Evolutionary conservation across 2,329 filamentous ascomycete species (phyloP), one percentile per base, ranked within the genome.

Genomic region (Botrytis aclada): DNA sequence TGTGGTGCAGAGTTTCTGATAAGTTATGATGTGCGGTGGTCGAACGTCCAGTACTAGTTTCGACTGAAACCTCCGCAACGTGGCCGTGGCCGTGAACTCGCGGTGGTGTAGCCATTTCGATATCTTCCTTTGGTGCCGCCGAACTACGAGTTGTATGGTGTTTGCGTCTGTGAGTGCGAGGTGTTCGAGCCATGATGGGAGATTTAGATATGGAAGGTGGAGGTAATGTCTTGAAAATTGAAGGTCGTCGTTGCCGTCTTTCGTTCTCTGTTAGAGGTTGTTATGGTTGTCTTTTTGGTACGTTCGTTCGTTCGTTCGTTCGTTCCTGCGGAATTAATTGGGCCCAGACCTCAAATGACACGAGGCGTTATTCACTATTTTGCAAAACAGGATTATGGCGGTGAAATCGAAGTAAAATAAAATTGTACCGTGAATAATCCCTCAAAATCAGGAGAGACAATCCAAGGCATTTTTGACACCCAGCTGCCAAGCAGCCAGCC

Each of bases 401-500:
- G 32, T 39, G 45, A 67, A 56, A 32, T 18, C 2, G 58, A 65
- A 56, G 34, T 47, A 34, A 25, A 34, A 61, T 67, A 22, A n/a
- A 29, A 66, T 32, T 66, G 61, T 25, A 69, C 25, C 41, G 32
- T 60, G 39, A 60, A 69, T 69, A 39, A 60, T 70, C 29, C 51
- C 29, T 34, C 54, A 45, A 5, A 32, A 71, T 34, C 4, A 14
- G 41, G 62, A 32, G 56, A 43, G 43, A n/a, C 29, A 71, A 56
- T 41, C 20, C 43, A 32, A 58, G 18, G 39, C 54, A 65, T 41
- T 54, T 51, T 58, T 9, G 63, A 69, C 41, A 72, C 70, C 41
- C 70, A 69, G 63, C 63, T 72, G 70, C 70, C 70, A 72, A 72
- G 63, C 41, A 29, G 16, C 25, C 63, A 69, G 63, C 70, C 70